Conservation (phyloP, 2,329 filamentous ascomycete species). For the Colletotrichum coccodes region DNA sequence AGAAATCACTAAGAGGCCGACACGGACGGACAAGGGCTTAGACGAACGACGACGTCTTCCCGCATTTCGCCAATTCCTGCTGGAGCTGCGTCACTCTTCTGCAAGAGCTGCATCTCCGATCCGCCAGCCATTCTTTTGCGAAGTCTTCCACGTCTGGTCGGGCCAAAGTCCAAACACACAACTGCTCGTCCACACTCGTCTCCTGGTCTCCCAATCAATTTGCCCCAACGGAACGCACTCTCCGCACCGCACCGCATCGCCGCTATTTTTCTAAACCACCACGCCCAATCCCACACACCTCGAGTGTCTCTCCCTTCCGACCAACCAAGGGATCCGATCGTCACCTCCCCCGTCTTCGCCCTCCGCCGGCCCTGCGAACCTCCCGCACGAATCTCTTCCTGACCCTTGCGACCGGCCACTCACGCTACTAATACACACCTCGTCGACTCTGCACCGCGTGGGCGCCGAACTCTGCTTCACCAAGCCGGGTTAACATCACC, state of each 20-base stretch:
- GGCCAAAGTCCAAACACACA: not conserved
- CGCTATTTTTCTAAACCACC: slow-evolving; percentile 8
- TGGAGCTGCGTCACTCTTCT: slow-evolving; percentile 29
- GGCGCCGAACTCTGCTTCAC: slow-evolving; percentile 28
- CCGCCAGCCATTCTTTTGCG: not conserved
- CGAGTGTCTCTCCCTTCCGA: not conserved
- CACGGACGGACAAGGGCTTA: slow-evolving; percentile 23
- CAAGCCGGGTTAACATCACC: slow-evolving; percentile 23
- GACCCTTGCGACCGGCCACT: not conserved
- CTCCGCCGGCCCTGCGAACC: not conserved
- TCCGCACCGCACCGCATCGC: slow-evolving; percentile 5
- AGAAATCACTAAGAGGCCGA: slow-evolving; percentile 9
- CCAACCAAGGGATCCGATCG: slow-evolving; percentile 21
- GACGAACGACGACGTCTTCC: slow-evolving; percentile 20
- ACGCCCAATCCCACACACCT: not conserved
- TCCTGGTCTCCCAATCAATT: too few relatives aligned
- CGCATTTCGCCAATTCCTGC: slow-evolving; percentile 15
- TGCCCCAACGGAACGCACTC: slow-evolving; percentile 23
- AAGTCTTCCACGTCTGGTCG: not conserved
- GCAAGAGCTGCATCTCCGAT: slow-evolving; percentile 25
- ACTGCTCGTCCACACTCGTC: not conserved
- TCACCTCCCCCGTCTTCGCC: not conserved
- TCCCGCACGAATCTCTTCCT: not conserved
- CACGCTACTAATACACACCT: not conserved
- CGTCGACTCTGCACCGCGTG: slow-evolving; percentile 4